Evolutionary conservation across 192 early-diverging fungal genomes (phyloP).

Genomic region (Podila verticillata): DNA sequence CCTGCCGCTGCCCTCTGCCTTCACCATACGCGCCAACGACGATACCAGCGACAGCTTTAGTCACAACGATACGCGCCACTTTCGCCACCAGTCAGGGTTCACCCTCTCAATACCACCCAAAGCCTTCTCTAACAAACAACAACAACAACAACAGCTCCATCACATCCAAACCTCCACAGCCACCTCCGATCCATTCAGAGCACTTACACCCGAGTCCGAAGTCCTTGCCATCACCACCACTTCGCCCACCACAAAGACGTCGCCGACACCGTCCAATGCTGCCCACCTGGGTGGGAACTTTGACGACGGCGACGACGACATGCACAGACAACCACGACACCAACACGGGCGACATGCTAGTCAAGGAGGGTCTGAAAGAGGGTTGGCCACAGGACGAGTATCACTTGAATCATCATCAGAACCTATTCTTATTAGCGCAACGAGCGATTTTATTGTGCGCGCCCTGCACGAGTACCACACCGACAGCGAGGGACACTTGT

Average conservation of each 20-base stretch:
- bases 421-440: not conserved
- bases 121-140: not conserved
- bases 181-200: not conserved
- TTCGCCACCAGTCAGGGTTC: not conserved
- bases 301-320: not conserved
- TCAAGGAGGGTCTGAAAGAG: not conserved
- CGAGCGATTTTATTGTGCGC: slow-evolving; percentile 5
- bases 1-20: not conserved
- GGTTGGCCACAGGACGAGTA: not conserved
- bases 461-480: slow-evolving; percentile 4
- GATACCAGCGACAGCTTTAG: not conserved
- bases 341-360: not conserved
- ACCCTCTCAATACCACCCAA: not conserved
- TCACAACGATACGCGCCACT: not conserved
- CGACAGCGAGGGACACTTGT: not conserved
- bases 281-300: not conserved
- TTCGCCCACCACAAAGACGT: slow-evolving; percentile 1
- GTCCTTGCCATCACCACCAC: not conserved
- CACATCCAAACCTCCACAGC: not conserved
- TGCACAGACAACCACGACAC: not conserved
- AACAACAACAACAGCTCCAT: slow-evolving; percentile 1
- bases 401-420: not conserved
- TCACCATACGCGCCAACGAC: not conserved
- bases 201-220: slow-evolving; percentile 1
- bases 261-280: not conserved